phyloP scores from a whole-genome alignment of 1,139 yeast genomes.

The Insectozyma bohioensis region DNA sequence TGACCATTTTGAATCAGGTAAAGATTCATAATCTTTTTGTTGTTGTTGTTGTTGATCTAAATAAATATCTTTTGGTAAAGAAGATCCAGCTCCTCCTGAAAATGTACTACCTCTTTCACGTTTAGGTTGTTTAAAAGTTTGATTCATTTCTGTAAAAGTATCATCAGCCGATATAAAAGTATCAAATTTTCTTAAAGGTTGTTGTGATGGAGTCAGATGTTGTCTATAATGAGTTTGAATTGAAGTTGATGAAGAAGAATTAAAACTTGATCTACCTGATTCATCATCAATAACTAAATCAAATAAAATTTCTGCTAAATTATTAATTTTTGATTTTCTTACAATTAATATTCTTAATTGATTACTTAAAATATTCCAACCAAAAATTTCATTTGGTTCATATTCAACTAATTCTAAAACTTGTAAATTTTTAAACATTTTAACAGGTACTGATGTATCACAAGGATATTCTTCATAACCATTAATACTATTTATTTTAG shows the following conservation, averaged over 20 bases:
- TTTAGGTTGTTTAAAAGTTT: slow-evolving; percentile 25
- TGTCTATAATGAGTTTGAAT: slow-evolving; percentile 9
- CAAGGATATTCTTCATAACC: slow-evolving; percentile 73
- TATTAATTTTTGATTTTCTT: slow-evolving; percentile 49
- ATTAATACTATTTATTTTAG: slow-evolving; percentile 53
- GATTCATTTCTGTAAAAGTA: slow-evolving; percentile 13
- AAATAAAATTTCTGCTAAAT: slow-evolving; percentile 50
- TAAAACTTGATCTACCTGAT: slow-evolving; percentile 42
- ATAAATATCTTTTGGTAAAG: slow-evolving; percentile 21
- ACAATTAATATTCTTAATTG: slow-evolving; percentile 55
- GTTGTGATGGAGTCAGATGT: slow-evolving; percentile 1
- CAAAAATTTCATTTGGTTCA: slow-evolving; percentile 64
- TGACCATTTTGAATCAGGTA: slow-evolving; percentile 51
- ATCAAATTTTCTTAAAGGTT: slow-evolving; percentile 7
- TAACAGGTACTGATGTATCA: slow-evolving; percentile 65
- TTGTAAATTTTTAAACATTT: slow-evolving; percentile 59
- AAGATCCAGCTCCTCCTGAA: slow-evolving; percentile 25
- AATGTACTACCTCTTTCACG: slow-evolving; percentile 30
- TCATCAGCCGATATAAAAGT: slow-evolving; percentile 9
- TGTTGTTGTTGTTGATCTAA: slow-evolving; percentile 11
- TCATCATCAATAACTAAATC: slow-evolving; percentile 59
- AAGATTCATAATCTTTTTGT: slow-evolving; percentile 20
- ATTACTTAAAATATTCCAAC: slow-evolving; percentile 61
- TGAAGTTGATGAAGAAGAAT: too few relatives aligned
- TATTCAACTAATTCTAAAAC: slow-evolving; percentile 60